phyloP scores from a whole-genome alignment of 345 rosid species.

The Eutrema heterophyllum region DNA sequence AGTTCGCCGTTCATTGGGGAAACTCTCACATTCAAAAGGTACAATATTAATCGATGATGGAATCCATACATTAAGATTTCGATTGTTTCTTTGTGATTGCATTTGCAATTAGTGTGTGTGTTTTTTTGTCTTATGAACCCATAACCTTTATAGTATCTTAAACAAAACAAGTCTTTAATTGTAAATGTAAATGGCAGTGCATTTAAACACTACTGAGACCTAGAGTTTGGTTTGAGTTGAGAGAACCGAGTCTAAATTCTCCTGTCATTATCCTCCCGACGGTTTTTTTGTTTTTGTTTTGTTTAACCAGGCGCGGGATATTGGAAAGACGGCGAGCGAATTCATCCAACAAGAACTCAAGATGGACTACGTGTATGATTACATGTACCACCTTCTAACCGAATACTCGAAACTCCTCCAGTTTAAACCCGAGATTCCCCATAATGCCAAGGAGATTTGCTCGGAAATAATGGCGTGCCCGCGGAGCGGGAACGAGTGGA shows the following conservation, averaged over 20 bases:
- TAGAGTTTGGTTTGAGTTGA: not conserved
- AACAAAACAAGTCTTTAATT: too few relatives aligned
- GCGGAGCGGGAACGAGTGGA: conserved; percentile 40
- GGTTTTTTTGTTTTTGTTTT: not conserved
- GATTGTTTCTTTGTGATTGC: not conserved
- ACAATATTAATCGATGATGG: conserved; percentile 1
- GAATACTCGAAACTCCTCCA: conserved; percentile 60
- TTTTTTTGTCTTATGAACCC: too few relatives aligned
- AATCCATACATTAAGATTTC: not conserved
- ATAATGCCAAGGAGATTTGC: conserved; percentile 44
- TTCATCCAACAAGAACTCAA: conserved; percentile 51
- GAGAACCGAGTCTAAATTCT: not conserved
- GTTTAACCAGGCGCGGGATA: conserved; percentile 50
- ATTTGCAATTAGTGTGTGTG: not conserved
- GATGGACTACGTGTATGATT: conserved; percentile 67
- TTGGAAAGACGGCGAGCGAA: conserved; percentile 55
- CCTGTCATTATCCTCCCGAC: not conserved
- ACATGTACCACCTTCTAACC: conserved; percentile 72
- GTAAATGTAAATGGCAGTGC: too few relatives aligned
- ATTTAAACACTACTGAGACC: not conserved
- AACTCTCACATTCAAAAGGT: conserved; percentile 59
- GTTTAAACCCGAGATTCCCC: conserved; percentile 50
- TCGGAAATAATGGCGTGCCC: conserved; percentile 60
- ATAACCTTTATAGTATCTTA: too few relatives aligned
- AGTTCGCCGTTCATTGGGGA: conserved; percentile 79